These are phyloP conservation scores for Colletotrichum paranaense DNA, from an alignment of 2,329 filamentous ascomycete species.

Conservation along the genomic window DNA sequence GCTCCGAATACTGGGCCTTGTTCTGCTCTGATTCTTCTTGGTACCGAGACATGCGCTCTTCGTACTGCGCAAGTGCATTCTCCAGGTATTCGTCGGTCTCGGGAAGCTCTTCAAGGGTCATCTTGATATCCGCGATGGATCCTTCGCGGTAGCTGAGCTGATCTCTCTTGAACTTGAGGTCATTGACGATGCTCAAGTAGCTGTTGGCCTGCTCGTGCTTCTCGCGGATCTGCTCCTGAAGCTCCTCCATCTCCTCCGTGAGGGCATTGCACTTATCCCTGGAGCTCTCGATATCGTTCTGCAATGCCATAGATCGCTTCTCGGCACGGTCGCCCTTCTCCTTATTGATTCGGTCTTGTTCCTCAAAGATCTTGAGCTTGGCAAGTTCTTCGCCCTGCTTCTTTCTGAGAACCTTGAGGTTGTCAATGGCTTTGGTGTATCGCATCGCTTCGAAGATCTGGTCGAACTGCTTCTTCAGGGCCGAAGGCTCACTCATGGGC, in stretches of 20 bases:
- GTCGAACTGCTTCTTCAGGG: conserved; percentile 93
- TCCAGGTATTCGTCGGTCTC: conserved; percentile 84
- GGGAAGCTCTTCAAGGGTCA: conserved; percentile 79
- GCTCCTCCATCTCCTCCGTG: conserved; percentile 70
- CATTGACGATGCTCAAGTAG: conserved; percentile 79
- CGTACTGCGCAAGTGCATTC: conserved; percentile 79
- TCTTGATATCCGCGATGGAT: conserved; percentile 76
- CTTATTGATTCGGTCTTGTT: conserved; percentile 84
- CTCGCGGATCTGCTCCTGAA: conserved; percentile 67
- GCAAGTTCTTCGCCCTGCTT: conserved; percentile 81
- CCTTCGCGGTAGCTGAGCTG: conserved; percentile 77
- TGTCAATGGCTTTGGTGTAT: conserved; percentile 97
- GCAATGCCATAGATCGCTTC: conserved; percentile 72
- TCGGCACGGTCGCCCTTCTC: conserved; percentile 81
- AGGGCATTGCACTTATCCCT: conserved; percentile 68
- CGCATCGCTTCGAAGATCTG: conserved; percentile 98
- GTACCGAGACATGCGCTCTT: conserved; percentile 76
- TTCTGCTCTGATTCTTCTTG: conserved; percentile 71
- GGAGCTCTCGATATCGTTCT: conserved; percentile 73
- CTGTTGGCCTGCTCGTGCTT: conserved; percentile 80
- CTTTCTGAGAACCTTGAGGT: conserved; percentile 88
- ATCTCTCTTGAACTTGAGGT: conserved; percentile 81
- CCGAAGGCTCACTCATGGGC: conserved; percentile 90
- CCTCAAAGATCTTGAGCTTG: conserved; percentile 79
- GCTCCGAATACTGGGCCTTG: conserved; percentile 72